Evolutionary conservation across 768 basidiomycete species (phyloP), one percentile per base, ranked within the genome.

Genomic region (Kwoniella bestiolae): DNA sequence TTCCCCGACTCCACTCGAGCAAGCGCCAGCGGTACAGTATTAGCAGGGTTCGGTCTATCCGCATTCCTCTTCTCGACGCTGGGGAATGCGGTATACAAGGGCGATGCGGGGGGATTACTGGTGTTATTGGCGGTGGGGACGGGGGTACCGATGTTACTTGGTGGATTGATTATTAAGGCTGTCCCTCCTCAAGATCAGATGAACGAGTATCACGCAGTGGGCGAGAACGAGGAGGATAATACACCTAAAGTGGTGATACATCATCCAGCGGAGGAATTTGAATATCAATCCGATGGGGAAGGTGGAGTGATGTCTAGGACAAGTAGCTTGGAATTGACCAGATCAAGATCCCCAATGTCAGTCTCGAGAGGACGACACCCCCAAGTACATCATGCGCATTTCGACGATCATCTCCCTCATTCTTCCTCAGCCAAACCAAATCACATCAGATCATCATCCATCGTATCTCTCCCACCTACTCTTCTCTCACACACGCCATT

Each of bases 41-140:
- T 93, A 21, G 91, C 91, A 0, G 93, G 91, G 32, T 93, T 91
- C 68, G 93, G 94, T 0, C 86, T 97, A 16, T 93, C 91, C 0
- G 94, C 94, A 0, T 95, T 95, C 83, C 84, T 91, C 67, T 96
- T 94, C 81, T 90, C 91, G 12, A 85, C 87, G 0, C 81, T 94
- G 38, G 87, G 91, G 0, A 88, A 89, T 61, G 73, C 86, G 0
- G 78, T 88, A 46, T 94, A 88, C 73, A 87, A 90, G 0, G 92
- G 91, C 0, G 85, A 93, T 72, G 91, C 90, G 0, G 89, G 89
- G 0, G 85, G 87, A 1, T 90, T 95, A 73, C 81, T 97, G 1
- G 84, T 90, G 0, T 81, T 92, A 3, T 86, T 96, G 5, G 86
- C 89, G 0, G 67, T 92, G 2, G 93, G 93, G 1, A 93, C 92